A percentile compares a stretch with the other conserved stretches of the same genome.
phyloP scores from a whole-genome alignment of 164 flowering plant genomes.

The Cinnamomum chago region DNA sequence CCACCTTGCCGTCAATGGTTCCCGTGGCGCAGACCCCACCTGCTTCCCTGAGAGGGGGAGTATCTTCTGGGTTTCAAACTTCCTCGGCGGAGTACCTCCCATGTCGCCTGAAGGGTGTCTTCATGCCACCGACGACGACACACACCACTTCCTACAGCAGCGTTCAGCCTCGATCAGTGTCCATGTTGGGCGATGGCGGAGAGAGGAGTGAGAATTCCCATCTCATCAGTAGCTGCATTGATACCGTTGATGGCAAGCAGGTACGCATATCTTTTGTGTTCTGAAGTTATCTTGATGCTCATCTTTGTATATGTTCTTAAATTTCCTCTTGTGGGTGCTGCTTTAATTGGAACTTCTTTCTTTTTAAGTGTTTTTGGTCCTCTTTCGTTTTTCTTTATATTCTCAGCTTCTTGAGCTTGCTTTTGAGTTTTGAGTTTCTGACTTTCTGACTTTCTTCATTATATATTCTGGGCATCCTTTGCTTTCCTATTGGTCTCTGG shows the following conservation, averaged over 20 bases:
- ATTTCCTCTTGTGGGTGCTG: not conserved
- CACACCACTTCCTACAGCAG: slow-evolving; percentile 27
- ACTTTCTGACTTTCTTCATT: not conserved
- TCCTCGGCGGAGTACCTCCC: slow-evolving; percentile 45
- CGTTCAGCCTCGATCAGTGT: slow-evolving; percentile 32
- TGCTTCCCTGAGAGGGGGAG: slow-evolving; percentile 49
- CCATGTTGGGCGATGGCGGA: slow-evolving; percentile 49
- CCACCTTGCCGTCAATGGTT: slow-evolving; percentile 24
- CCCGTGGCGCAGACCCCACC: slow-evolving; percentile 50
- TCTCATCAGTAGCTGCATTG: slow-evolving; percentile 45
- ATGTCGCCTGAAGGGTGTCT: slow-evolving; percentile 49
- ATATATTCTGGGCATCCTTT: not conserved
- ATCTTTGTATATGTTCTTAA: not conserved
- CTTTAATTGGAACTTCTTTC: not conserved
- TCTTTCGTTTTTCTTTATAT: not conserved
- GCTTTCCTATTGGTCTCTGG: not conserved
- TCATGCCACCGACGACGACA: slow-evolving; percentile 26
- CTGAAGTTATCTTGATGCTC: not conserved
- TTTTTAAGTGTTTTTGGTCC: not conserved
- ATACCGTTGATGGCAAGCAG: slow-evolving; percentile 53
- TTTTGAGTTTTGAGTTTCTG: not conserved
- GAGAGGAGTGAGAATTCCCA: slow-evolving; percentile 41
- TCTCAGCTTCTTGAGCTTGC: not conserved
- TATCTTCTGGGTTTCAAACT: slow-evolving; percentile 33
- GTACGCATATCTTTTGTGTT: slow-evolving; percentile 18